phyloP scores from a whole-genome alignment of 1,284 basidiomycete species.

The Athelia sp. region DNA sequence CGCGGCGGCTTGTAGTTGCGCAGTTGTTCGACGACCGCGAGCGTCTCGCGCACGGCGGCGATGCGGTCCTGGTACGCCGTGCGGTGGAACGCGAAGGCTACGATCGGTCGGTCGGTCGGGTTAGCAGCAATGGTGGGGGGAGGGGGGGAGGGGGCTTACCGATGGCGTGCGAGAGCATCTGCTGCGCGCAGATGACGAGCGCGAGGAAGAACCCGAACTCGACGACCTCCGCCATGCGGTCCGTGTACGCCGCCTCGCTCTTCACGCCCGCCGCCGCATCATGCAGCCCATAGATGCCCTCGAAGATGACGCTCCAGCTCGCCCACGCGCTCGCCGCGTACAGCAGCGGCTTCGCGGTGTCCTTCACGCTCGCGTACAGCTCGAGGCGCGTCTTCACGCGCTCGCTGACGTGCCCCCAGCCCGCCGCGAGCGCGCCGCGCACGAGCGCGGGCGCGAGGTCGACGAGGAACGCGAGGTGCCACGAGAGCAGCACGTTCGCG shows the following conservation, averaged over 20 bases:
- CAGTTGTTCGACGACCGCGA: conserved; percentile 65
- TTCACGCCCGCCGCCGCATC: conserved; percentile 29
- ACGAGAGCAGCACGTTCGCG: conserved; percentile 68
- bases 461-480: conserved; percentile 67
- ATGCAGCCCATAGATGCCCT: conserved; percentile 53
- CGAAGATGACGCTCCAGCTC: conserved; percentile 69
- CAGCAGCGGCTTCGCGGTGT: conserved; percentile 61
- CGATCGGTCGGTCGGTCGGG: no score
- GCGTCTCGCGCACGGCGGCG: conserved; percentile 46
- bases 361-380: conserved; percentile 63
- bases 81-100: conserved; percentile 69
- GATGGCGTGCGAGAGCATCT: conserved; percentile 63
- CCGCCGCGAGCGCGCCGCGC: conserved; percentile 45
- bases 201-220: conserved; percentile 69
- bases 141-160: conserved; percentile 21
- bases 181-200: conserved; percentile 54
- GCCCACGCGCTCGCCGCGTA: conserved; percentile 63
- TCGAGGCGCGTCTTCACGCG: conserved; percentile 59
- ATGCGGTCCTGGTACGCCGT: conserved; percentile 75
- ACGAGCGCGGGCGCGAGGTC: conserved; percentile 57
- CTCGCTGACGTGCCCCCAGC: conserved; percentile 75
- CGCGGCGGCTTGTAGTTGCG: conserved; percentile 50
- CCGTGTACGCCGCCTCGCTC: conserved; percentile 56
- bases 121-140: no score
- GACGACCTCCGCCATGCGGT: conserved; percentile 38